Conservation (phyloP, 2,329 filamentous ascomycete genomes). For the Lasiodiplodia theobromae region DNA sequence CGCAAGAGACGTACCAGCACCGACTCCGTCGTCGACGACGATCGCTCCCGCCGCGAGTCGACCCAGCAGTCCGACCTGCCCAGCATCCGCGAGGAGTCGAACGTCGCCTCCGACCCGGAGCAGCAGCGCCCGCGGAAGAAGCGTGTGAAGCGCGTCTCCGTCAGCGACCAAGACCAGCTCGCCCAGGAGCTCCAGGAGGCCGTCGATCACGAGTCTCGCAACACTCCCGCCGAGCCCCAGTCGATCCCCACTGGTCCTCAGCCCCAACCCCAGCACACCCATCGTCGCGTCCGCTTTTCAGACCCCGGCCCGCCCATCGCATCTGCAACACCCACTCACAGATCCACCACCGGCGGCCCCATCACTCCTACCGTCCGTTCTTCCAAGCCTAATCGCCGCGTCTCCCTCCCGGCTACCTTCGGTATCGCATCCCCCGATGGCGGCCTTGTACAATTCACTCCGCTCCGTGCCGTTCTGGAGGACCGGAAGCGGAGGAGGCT, state of each 20-base stretch:
- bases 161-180: constrained; percentile 43
- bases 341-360: constrained; percentile 2
- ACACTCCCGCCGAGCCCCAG: constrained; percentile 38
- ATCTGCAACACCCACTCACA: constrained; percentile 31
- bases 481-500: constrained; percentile 47
- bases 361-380: not conserved
- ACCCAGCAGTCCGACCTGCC: constrained; percentile 24
- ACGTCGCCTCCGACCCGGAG: constrained; percentile 8
- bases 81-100: constrained; percentile 23
- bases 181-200: constrained; percentile 39
- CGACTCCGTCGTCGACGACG: constrained; percentile 35
- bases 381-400: constrained; percentile 21
- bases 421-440: constrained; percentile 26
- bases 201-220: constrained; percentile 2
- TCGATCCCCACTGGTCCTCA: constrained; percentile 33
- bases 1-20: constrained; percentile 38
- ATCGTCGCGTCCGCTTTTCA: constrained; percentile 41
- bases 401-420: constrained; percentile 24
- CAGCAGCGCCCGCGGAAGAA: constrained; percentile 34
- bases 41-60: constrained; percentile 29
- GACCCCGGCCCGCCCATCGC: constrained; percentile 39
- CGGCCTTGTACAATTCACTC: constrained; percentile 42
- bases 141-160: constrained; percentile 42
- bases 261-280: constrained; percentile 30
- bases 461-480: constrained; percentile 43